Conservation (phyloP, 441 rosid genomes). For the Corymbia citriodora region DNA sequence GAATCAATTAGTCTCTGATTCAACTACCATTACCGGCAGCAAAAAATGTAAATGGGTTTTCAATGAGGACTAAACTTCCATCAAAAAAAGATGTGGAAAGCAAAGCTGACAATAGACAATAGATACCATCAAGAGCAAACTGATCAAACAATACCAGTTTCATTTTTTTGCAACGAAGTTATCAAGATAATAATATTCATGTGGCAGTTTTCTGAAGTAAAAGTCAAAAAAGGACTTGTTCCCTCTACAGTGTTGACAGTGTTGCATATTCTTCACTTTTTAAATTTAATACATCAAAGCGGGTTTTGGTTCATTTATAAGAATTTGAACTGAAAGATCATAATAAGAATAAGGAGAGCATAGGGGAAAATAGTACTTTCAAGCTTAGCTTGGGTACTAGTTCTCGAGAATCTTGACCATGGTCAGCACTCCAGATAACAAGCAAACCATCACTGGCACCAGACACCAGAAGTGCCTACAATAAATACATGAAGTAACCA, state of each 20-base stretch:
- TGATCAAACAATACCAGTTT: not conserved
- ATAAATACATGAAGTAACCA: not conserved
- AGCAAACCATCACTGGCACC: constrained; percentile 97
- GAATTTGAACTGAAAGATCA: not conserved
- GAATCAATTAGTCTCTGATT: not conserved
- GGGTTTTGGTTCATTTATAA: not conserved
- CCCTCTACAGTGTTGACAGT: not conserved
- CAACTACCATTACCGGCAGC: not conserved
- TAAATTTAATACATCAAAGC: not conserved
- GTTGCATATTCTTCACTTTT: not conserved
- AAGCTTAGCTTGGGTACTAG: constrained; percentile 96
- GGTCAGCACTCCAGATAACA: constrained; percentile 95
- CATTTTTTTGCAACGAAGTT: not conserved
- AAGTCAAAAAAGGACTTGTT: not conserved
- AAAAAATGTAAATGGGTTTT: not conserved
- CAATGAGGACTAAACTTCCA: not conserved
- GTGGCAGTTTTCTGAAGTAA: not conserved
- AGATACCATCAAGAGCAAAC: not conserved
- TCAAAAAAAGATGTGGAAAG: not conserved
- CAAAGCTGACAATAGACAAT: not conserved
- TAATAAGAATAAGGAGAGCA: not conserved
- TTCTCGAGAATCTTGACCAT: constrained; percentile 90
- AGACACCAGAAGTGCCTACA: constrained; percentile 95
- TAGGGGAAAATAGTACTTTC: constrained; percentile 35
- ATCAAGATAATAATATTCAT: not conserved